Evolutionary conservation across 805 yeast species (phyloP), one percentile per base, ranked within the genome.

Genomic region (Naumovozyma castellii): DNA sequence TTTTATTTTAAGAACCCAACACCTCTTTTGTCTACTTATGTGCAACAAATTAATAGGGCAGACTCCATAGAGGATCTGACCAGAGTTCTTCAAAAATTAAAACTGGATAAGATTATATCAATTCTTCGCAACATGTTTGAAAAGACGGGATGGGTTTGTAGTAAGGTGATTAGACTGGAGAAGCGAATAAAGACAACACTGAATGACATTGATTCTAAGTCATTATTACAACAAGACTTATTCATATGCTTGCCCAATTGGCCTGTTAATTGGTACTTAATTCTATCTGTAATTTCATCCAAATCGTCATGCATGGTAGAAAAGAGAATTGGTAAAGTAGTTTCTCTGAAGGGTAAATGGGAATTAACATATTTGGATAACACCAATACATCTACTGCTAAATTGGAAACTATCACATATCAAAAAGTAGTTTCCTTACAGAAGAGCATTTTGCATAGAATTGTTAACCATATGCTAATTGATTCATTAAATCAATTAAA

Each of bases 261-360:
- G 66, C 65, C 64, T 5, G 48, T 53, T 5, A 56, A 57, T 40
- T 61, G 66, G 66, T 61, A 56, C 41, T 39, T 61, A 27, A 53
- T 61, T 12, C 43, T 60, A 18, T 53, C 62, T 2, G 51, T 57
- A n/a, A 48, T 59, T 5, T 56, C 62, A 3, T 58, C 64, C 2
- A 48, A 56, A 14, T 46, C 57, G 9, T 48, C 61, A 4, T 58
- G 64, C 35, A 42, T 56, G 10, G 51, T 61, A 22, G 61, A 59
- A 34, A 53, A 57, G 36, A 49, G 61, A 34, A 57, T 60, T 29
- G 62, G 63, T 16, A 61, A 61, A 38, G 50, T 61, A 13, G 42
- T 54, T 6, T 56, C 64, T 1, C 39, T 45, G 16, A 56, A 56
- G 35, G 59, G 61, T 4, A 48, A 44, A 36, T 61, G 65, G 65